Conservation (phyloP, 805 yeast species). For the Myxozyma udenii region DNA sequence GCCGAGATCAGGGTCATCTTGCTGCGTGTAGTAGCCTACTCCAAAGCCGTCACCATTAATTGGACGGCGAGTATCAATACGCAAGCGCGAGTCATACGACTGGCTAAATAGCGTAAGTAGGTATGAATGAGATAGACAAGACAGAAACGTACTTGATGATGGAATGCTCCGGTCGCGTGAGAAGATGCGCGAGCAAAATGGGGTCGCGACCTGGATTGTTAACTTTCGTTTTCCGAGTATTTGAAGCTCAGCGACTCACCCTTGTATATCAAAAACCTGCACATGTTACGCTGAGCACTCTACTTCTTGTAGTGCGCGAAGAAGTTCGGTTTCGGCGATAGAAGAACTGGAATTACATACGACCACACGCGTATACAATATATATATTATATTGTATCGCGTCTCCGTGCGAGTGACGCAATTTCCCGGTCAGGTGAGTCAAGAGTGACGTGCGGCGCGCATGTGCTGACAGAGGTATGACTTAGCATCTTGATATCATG, state of each 20-base stretch:
- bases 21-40: slow-evolving; percentile 80
- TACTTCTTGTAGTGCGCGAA: background rate
- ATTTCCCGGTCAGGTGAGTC: background rate
- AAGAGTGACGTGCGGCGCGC: too few species aligned
- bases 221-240: background rate
- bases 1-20: slow-evolving; percentile 48
- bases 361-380: too few species aligned
- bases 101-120: slow-evolving; percentile 44
- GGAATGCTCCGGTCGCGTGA: slow-evolving; percentile 95
- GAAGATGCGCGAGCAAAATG: slow-evolving; percentile 74
- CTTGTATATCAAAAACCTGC: slow-evolving; percentile 87
- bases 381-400: too few species aligned
- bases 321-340: too few species aligned
- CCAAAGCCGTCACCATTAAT: slow-evolving; percentile 99
- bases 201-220: slow-evolving; percentile 68
- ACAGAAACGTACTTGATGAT: slow-evolving; percentile 61
- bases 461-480: too few species aligned
- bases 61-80: slow-evolving; percentile 85
- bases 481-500: too few species aligned
- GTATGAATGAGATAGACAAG: background rate
- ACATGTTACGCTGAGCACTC: slow-evolving; percentile 50
- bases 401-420: too few species aligned
- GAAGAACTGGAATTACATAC: too few species aligned
- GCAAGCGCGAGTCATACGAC: slow-evolving; percentile 82
- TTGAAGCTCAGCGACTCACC: slow-evolving; percentile 33